These are phyloP conservation scores for Pythium biforme DNA, from an alignment of 352 stramenopile species.

Conservation along the genomic window DNA sequence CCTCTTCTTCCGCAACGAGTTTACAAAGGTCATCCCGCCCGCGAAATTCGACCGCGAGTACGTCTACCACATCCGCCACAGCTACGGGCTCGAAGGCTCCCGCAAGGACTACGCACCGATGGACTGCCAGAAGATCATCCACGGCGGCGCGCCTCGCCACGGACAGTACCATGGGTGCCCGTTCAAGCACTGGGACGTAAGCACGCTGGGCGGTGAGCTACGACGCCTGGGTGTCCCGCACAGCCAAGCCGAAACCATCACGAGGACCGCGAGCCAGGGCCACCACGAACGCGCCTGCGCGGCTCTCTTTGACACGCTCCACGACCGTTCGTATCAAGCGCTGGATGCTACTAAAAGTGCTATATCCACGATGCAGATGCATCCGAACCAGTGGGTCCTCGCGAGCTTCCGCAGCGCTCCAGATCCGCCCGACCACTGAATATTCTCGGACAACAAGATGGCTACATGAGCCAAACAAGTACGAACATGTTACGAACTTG, in stretches of 20 bases:
- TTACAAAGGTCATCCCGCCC: constrained; percentile 51
- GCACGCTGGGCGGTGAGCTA: constrained; percentile 48
- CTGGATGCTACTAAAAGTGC: not conserved
- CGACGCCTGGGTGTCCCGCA: constrained; percentile 24
- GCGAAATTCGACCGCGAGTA: constrained; percentile 84
- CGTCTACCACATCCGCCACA: constrained; percentile 86
- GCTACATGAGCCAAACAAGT: not conserved
- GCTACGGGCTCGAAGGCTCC: constrained; percentile 78
- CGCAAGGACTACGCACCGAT: constrained; percentile 69
- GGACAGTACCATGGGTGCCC: constrained; percentile 83
- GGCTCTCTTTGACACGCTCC: constrained; percentile 47
- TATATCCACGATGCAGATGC: constrained; percentile 19
- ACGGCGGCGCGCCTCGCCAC: constrained; percentile 38
- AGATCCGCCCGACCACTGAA: not conserved
- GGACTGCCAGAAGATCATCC: constrained; percentile 60
- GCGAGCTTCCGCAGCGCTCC: constrained; percentile 32
- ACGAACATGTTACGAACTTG: constrained; percentile 16
- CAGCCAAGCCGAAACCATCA: constrained; percentile 32
- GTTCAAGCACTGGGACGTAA: constrained; percentile 70
- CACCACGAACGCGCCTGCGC: constrained; percentile 44
- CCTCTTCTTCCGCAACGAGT: constrained; percentile 75
- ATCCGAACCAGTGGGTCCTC: constrained; percentile 60
- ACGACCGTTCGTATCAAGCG: constrained; percentile 26
- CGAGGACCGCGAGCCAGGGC: constrained; percentile 31
- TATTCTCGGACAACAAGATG: not conserved